phyloP scores from a whole-genome alignment of 2,329 filamentous ascomycete genomes.

The Exserohilum rostratum region DNA sequence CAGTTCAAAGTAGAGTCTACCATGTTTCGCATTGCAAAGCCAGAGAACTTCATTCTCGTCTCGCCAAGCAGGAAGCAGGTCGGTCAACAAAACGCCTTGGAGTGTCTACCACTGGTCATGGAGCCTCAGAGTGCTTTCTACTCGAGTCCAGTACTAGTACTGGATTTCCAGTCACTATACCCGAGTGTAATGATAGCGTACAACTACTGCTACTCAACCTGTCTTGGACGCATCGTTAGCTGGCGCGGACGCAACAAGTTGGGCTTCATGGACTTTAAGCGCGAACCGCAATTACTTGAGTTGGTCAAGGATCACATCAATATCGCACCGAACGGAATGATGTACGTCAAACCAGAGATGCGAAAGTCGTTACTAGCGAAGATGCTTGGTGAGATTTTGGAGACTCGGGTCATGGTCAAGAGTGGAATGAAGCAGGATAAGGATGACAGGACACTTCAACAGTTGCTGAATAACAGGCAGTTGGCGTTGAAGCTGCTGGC shows the following conservation, averaged over 20 bases:
- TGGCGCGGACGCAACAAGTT: constrained; percentile 96
- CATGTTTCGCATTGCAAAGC: constrained; percentile 98
- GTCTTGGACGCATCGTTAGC: constrained; percentile 79
- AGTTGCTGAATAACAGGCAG: constrained; percentile 89
- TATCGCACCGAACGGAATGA: constrained; percentile 93
- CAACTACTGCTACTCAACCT: constrained; percentile 98
- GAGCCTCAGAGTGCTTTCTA: constrained; percentile 96
- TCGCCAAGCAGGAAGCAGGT: constrained; percentile 93
- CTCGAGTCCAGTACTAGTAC: constrained; percentile 82
- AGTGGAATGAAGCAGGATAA: constrained; percentile 94
- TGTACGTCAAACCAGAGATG: constrained; percentile 86
- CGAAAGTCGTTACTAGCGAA: constrained; percentile 91
- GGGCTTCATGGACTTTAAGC: constrained; percentile 87
- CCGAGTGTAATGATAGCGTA: constrained; percentile 99
- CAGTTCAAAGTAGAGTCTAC: constrained; percentile 99
- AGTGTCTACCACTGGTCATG: constrained; percentile 95
- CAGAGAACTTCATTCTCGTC: constrained; percentile 88
- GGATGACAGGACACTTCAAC: constrained; percentile 82
- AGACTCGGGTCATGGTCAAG: constrained; percentile 97
- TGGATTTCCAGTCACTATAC: constrained; percentile 96
- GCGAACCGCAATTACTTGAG: constrained; percentile 75
- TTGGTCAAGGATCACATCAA: constrained; percentile 86
- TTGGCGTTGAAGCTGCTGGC: constrained; percentile 93
- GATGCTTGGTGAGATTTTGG: constrained; percentile 94
- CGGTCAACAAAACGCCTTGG: constrained; percentile 89